A percentile compares a stretch with the other conserved stretches of the same genome.
Conservation (phyloP, 2,329 filamentous ascomycete genomes). For the Tolypocladium paradoxum region DNA sequence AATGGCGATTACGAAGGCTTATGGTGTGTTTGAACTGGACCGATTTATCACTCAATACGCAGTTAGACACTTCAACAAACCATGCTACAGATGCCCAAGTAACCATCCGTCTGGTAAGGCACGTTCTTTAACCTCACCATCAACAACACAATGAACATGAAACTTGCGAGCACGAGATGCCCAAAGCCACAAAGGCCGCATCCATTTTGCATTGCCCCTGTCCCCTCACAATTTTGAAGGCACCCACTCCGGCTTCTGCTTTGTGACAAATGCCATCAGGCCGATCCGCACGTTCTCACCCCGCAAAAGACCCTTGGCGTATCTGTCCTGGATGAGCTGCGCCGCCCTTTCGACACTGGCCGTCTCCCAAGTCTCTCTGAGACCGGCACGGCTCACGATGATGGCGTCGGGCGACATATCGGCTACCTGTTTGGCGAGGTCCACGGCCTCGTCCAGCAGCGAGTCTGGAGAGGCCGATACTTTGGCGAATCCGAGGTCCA, state of each 20-base stretch:
- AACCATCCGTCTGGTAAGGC: too few species aligned
- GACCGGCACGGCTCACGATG: conserved; percentile 27
- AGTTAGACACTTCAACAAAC: too few species aligned
- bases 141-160: too few species aligned
- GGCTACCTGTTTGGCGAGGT: conserved; percentile 22
- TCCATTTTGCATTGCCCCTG: background rate
- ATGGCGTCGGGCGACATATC: conserved; percentile 24
- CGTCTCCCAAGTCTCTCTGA: conserved; percentile 27
- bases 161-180: too few species aligned
- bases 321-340: conserved; percentile 30
- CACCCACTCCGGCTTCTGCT: conserved; percentile 36
- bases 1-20: too few species aligned
- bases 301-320: conserved; percentile 24
- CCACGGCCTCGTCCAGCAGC: conserved; percentile 24
- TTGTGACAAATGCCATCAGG: conserved; percentile 38
- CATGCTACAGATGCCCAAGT: too few species aligned
- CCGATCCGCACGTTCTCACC: conserved; percentile 39
- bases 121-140: too few species aligned
- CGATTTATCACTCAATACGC: too few species aligned
- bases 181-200: too few species aligned
- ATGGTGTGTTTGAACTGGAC: too few species aligned
- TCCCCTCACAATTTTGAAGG: conserved; percentile 30
- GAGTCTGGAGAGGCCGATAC: conserved; percentile 26
- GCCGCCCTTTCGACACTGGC: conserved; percentile 27
- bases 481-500: conserved; percentile 14